Base-by-base conservation (phyloP, 306 rosid genomes). In the Begonia fuchsioides region DNA sequence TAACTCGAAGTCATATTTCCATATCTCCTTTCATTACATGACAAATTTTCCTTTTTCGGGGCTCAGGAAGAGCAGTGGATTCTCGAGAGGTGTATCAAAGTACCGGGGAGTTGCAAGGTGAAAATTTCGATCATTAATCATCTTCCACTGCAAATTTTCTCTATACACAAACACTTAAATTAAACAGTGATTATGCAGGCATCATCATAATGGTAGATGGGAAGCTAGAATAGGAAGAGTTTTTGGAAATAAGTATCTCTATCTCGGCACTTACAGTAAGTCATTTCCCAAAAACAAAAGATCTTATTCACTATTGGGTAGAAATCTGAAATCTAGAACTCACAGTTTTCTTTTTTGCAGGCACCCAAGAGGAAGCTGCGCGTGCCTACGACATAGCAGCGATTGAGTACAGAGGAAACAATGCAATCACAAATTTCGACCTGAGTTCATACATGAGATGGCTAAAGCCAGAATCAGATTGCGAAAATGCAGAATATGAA, bases 211-310 rank as follows among this genome's bases (percentile, higher is more conserved):
- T 56, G 94, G 94, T 13, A 80, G 96, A 75, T 87, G 94, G 94
- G 96, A 87, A 62, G 96, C 96, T 67, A 75, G 93, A 67, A 87
- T 87, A 39, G 93, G 96, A 17, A 75, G 96, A 58, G 96, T 82
- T 63, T 82, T 79, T 43, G 96, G 94, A 51, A 87, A 87, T 87
- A 87, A 87, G 55, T 87, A 87, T 67, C 96, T 87, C 63, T 82
- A 87, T 63, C 96, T 87, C 44, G 96, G 85, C 47, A 82, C 96
- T 60, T 80, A 82, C 57, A 18, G 96, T 82, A 66, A 75, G 92
- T 65, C 57, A 54, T 16, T 2, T 50, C 38, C 50, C n/a, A n/a
- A n/a, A 20, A 20, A 20, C 3, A 20, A 20, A 3, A 2, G 2
- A 9, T 26, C 1, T 12, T 14, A 13, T 26, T 14, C 49, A 14